A percentile compares a stretch with the other conserved stretches of the same genome.
These are phyloP conservation scores for Graphium sp. DNA, from an alignment of 2,329 filamentous ascomycete species.

Conservation along the genomic window DNA sequence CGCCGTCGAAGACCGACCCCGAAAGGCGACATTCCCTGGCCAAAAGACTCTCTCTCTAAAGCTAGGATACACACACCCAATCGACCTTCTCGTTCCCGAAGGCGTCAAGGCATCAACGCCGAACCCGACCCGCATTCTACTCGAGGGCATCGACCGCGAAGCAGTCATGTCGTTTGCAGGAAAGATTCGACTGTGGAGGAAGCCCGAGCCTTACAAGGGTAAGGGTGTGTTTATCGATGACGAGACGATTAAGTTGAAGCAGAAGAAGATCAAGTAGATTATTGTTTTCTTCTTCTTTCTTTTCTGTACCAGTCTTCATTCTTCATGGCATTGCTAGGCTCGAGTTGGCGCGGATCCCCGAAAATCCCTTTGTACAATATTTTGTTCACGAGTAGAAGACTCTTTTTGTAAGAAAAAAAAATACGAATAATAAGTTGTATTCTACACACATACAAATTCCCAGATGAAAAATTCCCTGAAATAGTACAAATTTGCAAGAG, in stretches of 20 bases:
- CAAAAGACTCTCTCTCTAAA: slow-evolving; percentile 87
- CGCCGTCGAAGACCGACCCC: slow-evolving; percentile 59
- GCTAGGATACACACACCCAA: slow-evolving; percentile 90
- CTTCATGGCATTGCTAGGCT: no score
- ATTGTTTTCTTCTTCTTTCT: slow-evolving; percentile 11
- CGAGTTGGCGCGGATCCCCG: no score
- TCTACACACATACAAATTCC: neutral
- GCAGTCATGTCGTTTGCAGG: slow-evolving; percentile 84
- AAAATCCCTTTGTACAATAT: no score
- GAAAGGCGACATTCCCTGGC: slow-evolving; percentile 57
- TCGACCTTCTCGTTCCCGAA: slow-evolving; percentile 70
- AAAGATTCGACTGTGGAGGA: slow-evolving; percentile 71
- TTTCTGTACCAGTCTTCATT: slow-evolving; percentile 5
- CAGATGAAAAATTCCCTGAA: no score
- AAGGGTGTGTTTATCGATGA: slow-evolving; percentile 98
- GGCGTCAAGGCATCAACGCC: slow-evolving; percentile 79
- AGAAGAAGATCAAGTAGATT: slow-evolving; percentile 82
- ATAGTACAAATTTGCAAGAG: no score
- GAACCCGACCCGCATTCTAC: slow-evolving; percentile 75
- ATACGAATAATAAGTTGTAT: neutral
- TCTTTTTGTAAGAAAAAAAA: neutral
- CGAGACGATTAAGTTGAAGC: slow-evolving; percentile 95
- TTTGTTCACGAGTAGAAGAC: slow-evolving; percentile 7
- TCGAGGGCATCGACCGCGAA: slow-evolving; percentile 79
- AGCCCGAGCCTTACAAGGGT: slow-evolving; percentile 95